A percentile compares a stretch with the other conserved stretches of the same genome.
Evolutionary conservation across 169 alveolate species (phyloP).

Genomic region (Cyclospora cayetanensis): DNA sequence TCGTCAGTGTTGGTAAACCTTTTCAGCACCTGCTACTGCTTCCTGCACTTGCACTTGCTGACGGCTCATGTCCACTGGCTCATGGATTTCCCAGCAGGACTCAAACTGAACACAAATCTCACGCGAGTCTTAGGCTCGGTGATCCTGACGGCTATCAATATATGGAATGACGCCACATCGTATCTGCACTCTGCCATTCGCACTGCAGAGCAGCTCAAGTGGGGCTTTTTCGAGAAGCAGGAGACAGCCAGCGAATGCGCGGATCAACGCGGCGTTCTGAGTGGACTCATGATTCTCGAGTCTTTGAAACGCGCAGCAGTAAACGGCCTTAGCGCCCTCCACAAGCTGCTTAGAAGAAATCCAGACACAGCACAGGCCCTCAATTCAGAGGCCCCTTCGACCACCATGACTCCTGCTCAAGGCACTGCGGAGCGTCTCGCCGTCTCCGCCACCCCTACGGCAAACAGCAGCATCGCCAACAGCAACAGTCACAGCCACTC

Average conservation of each 20-base stretch:
- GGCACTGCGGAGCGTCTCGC: not conserved
- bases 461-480: conserved; percentile 28
- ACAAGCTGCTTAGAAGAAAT: not conserved
- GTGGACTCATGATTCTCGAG: not conserved
- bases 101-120: conserved; percentile 63
- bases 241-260: not conserved
- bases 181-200: conserved; percentile 23
- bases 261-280: not conserved
- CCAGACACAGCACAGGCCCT: not conserved
- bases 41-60: conserved; percentile 44
- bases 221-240: not conserved
- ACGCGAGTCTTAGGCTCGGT: conserved; percentile 63
- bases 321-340: not conserved
- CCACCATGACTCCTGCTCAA: not conserved
- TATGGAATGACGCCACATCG: conserved; percentile 35
- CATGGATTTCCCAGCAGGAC: conserved; percentile 72
- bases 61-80: conserved; percentile 67
- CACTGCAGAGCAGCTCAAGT: not conserved
- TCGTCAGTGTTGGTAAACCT: conserved; percentile 52
- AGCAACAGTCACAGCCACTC: not conserved
- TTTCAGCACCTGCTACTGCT: conserved; percentile 66
- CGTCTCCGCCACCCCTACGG: not conserved
- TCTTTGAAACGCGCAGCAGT: not conserved
- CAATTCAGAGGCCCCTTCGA: not conserved
- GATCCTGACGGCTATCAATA: conserved; percentile 53